These are phyloP conservation scores for Xylaria bambusicola DNA, from an alignment of 495 filamentous ascomycete genomes.

Conservation along the genomic window DNA sequence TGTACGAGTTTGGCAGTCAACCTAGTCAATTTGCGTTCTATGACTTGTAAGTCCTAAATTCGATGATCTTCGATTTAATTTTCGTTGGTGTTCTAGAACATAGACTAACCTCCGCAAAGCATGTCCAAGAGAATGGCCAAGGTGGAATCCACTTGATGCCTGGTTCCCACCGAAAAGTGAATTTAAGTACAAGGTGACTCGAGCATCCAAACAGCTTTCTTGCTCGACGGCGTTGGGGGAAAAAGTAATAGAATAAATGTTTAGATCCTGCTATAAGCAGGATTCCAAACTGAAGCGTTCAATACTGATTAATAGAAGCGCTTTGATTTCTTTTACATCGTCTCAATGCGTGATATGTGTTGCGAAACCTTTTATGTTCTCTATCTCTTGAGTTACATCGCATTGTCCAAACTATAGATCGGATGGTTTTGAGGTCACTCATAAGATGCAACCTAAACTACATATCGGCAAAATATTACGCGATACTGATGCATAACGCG, in stretches of 20 bases:
- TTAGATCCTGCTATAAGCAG: conserved; percentile 5
- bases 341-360: too few species aligned
- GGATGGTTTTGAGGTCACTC: too few species aligned
- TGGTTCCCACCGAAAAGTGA: conserved; percentile 1
- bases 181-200: conserved; percentile 3
- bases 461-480: too few species aligned
- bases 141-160: conserved; percentile 26
- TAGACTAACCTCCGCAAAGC: conserved; percentile 38
- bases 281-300: background rate
- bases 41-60: conserved; percentile 74
- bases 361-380: too few species aligned
- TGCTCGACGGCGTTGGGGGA: conserved; percentile 19
- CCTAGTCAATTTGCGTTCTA: conserved; percentile 98
- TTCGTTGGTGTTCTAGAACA: background rate
- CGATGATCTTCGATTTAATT: background rate
- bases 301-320: background rate
- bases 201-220: conserved; percentile 7
- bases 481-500: too few species aligned
- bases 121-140: conserved; percentile 53
- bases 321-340: background rate
- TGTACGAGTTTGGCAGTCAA: conserved; percentile 89
- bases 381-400: too few species aligned
- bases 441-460: too few species aligned
- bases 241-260: conserved; percentile 9
- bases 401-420: too few species aligned